phyloP scores from a whole-genome alignment of 495 filamentous ascomycete genomes.

The Penicillium chermesinum region DNA sequence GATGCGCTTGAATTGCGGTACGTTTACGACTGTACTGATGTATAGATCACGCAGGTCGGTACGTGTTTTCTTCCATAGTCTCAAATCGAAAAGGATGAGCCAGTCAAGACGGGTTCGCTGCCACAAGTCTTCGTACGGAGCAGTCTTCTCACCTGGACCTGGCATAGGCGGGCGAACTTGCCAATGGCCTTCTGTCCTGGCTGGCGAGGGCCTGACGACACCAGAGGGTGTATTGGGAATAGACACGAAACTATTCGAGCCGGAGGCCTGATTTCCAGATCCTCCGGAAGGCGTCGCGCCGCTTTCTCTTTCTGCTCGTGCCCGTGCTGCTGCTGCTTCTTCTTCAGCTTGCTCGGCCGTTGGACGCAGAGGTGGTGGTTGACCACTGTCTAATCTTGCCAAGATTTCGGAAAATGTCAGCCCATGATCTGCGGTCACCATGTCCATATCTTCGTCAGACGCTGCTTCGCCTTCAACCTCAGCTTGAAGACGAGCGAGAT shows the following conservation, averaged over 20 bases:
- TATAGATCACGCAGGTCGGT: constrained; percentile 89
- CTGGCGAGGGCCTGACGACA: constrained; percentile 30
- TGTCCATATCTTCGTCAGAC: constrained; percentile 38
- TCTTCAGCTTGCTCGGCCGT: constrained; percentile 39
- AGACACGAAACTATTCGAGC: constrained; percentile 21
- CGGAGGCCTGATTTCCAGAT: constrained; percentile 18
- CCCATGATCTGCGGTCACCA: constrained; percentile 40
- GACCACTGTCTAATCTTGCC: constrained; percentile 21
- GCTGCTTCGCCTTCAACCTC: constrained; percentile 20
- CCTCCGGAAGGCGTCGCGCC: constrained; percentile 6
- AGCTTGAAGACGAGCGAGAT: constrained; percentile 8
- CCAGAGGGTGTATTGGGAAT: constrained; percentile 38
- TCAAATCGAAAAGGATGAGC: constrained; percentile 92
- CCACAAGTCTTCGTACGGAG: constrained; percentile 76
- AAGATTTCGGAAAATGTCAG: constrained; percentile 52
- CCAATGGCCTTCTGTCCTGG: constrained; percentile 71
- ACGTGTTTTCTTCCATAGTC: constrained; percentile 93
- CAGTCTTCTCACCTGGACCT: constrained; percentile 48
- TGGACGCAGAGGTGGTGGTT: constrained; percentile 7
- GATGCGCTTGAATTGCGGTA: constrained; percentile 94
- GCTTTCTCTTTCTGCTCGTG: constrained; percentile 44
- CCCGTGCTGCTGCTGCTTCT: constrained; percentile 50
- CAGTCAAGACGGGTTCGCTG: constrained; percentile 88
- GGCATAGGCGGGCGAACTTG: constrained; percentile 69
- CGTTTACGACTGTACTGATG: constrained; percentile 90